Evolutionary conservation across 2,329 filamentous ascomycete genomes (phyloP), one percentile per base, ranked within the genome.

Genomic region (Stagonosporopsis chrysanthemi): DNA sequence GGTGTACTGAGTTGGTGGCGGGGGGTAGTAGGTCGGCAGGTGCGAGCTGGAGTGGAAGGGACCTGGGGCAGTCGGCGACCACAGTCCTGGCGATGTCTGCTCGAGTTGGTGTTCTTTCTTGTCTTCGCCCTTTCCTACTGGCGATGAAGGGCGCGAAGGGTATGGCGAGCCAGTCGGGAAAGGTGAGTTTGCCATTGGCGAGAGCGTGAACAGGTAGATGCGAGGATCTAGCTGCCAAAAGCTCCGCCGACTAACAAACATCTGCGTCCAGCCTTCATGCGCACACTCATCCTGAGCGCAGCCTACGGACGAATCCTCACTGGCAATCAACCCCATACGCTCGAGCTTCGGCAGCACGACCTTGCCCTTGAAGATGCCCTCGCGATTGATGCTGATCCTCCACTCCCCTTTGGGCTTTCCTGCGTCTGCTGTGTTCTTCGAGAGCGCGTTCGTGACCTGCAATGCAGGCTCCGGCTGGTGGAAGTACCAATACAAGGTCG

Each of bases 401-500:
- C 94, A 98, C 56, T 96, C 91, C 29, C 90, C 92, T 62, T 86
- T 88, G 2, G 94, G 94, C 63, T 86, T 88, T 5, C 90, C 94
- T 5, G 78, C 74, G 17, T 85, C 79, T 0, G 78, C 89, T 0
- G 92, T 94, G 55, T 82, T 74, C 62, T 83, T 84, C 1, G 88
- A 90, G 0, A 84, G 81, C 5, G 86, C 80, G 6, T 86, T 90
- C 17, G 82, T 82, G 31, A 95, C 72, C 46, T 86, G 83, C 0
- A 84, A 82, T 22, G 84, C 81, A 0, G 94, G 94, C 66, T 89
- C 84, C 1, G 87, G 84, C 75, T 96, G 91, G 78, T 97, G 93
- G 68, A 97, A 98, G 80, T 98, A 98, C 94, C 94, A 98, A 81
- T 92, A 97, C 39, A 98, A 81, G 1, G 92, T 93, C 31, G 92